Conservation (phyloP, 176 grass and related monocot species). For the Bolboschoenus planiculmis region DNA sequence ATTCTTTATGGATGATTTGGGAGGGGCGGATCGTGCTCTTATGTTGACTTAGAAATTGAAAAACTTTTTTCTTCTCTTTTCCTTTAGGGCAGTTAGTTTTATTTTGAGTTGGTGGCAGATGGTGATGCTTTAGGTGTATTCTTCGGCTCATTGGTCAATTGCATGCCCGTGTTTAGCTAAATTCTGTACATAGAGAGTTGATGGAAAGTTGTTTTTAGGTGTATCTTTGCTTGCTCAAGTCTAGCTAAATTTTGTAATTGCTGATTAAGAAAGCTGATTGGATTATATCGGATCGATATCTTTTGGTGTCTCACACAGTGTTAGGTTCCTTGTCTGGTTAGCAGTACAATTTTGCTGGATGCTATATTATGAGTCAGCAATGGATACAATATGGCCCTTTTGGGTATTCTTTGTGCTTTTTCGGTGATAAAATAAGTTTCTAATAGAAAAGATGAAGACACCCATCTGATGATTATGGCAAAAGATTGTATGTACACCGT, state of each 20-base stretch:
- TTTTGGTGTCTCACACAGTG: not conserved
- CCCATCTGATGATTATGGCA: not conserved
- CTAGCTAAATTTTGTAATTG: not conserved
- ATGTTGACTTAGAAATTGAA: not conserved
- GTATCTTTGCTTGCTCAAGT: not conserved
- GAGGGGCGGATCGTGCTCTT: not conserved
- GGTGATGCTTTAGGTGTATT: not conserved
- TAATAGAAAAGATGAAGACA: not conserved
- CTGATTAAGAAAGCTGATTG: not conserved
- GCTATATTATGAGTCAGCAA: not conserved
- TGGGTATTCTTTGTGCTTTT: not conserved
- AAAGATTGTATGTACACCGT: not conserved
- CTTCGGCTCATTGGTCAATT: not conserved
- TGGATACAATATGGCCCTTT: not conserved
- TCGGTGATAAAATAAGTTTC: not conserved
- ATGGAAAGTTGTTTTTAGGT: not conserved
- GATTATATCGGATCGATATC: not conserved
- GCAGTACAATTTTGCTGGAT: not conserved
- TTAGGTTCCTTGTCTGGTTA: not conserved
- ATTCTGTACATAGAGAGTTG: conserved; percentile 7
- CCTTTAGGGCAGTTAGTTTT: not conserved
- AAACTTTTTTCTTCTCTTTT: not conserved
- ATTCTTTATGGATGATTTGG: conserved; percentile 4
- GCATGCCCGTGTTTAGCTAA: not conserved
- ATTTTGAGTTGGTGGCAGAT: not conserved